Conservation (phyloP, 345 rosid genomes). For the Trapa incisa region DNA sequence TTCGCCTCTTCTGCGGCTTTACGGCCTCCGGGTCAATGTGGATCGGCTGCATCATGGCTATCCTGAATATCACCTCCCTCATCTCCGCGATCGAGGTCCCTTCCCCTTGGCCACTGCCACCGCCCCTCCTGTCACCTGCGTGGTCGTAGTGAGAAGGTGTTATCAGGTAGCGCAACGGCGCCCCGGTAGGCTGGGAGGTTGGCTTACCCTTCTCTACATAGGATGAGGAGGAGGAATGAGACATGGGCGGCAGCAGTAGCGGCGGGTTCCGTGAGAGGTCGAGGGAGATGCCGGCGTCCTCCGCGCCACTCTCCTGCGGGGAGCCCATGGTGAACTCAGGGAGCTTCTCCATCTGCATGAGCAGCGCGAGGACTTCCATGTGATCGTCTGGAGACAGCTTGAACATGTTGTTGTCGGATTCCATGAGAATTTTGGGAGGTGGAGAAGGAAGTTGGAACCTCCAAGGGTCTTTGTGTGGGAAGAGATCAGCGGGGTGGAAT, state of each 20-base stretch:
- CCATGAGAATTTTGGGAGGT: constrained; percentile 4
- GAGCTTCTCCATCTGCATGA: constrained; percentile 13
- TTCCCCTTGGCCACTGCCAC: constrained; percentile 13
- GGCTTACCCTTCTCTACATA: too few species aligned
- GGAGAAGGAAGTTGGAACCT: not conserved
- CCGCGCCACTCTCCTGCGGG: not conserved
- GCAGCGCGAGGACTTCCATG: constrained; percentile 14
- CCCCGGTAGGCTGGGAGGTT: not conserved
- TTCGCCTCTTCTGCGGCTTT: constrained; percentile 74
- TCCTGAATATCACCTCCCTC: constrained; percentile 73
- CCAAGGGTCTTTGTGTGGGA: not conserved
- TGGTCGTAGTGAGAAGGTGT: not conserved
- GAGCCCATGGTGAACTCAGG: constrained; percentile 1
- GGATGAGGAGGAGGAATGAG: not conserved
- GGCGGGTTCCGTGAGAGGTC: constrained; percentile 1
- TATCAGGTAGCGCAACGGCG: not conserved
- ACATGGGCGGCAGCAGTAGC: not conserved
- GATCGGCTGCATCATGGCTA: constrained; percentile 84
- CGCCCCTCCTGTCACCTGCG: not conserved
- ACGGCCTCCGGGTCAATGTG: constrained; percentile 79
- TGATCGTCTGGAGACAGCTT: constrained; percentile 16
- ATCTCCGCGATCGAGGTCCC: constrained; percentile 47
- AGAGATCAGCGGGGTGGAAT: not conserved
- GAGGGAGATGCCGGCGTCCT: not conserved
- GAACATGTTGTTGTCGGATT: constrained; percentile 10